phyloP scores from a whole-genome alignment of 2,329 filamentous ascomycete genomes.

The Paraconiothyrium sp. region DNA sequence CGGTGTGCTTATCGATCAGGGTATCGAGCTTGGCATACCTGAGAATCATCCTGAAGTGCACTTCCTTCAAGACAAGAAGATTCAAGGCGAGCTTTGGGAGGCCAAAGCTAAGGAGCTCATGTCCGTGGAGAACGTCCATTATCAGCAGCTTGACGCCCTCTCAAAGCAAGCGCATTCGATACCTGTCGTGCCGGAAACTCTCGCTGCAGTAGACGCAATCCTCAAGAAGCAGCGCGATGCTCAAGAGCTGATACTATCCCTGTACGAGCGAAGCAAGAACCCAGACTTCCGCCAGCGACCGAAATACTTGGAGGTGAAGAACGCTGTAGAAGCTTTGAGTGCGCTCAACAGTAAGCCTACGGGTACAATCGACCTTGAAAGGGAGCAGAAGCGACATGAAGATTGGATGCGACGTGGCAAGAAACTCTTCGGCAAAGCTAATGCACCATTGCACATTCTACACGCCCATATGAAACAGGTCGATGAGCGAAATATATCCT shows the following conservation, averaged over 20 bases:
- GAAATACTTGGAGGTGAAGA: slow-evolving; percentile 87
- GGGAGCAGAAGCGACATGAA: slow-evolving; percentile 92
- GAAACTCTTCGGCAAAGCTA: slow-evolving; percentile 97
- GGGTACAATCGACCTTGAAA: slow-evolving; percentile 91
- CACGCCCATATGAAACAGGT: slow-evolving; percentile 96
- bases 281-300: slow-evolving; percentile 81
- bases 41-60: slow-evolving; percentile 81
- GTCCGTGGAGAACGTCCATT: slow-evolving; percentile 89
- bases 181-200: slow-evolving; percentile 83
- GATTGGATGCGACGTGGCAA: slow-evolving; percentile 99
- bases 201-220: slow-evolving; percentile 86
- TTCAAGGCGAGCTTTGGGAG: slow-evolving; percentile 87
- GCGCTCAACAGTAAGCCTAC: slow-evolving; percentile 92
- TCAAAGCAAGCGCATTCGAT: slow-evolving; percentile 82
- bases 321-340: slow-evolving; percentile 85
- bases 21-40: slow-evolving; percentile 78
- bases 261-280: slow-evolving; percentile 81
- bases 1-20: slow-evolving; percentile 78
- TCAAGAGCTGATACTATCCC: slow-evolving; percentile 83
- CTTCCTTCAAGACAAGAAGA: slow-evolving; percentile 78
- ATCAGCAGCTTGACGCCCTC: slow-evolving; percentile 91
- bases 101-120: slow-evolving; percentile 92
- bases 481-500: slow-evolving; percentile 85
- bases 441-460: slow-evolving; percentile 94
- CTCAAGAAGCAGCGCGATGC: slow-evolving; percentile 95